Percentiles rank a stretch among this genome's conserved stretches.
These are phyloP conservation scores for Lyophyllum semitale DNA, from an alignment of 768 basidiomycete species.

Conservation along the genomic window DNA sequence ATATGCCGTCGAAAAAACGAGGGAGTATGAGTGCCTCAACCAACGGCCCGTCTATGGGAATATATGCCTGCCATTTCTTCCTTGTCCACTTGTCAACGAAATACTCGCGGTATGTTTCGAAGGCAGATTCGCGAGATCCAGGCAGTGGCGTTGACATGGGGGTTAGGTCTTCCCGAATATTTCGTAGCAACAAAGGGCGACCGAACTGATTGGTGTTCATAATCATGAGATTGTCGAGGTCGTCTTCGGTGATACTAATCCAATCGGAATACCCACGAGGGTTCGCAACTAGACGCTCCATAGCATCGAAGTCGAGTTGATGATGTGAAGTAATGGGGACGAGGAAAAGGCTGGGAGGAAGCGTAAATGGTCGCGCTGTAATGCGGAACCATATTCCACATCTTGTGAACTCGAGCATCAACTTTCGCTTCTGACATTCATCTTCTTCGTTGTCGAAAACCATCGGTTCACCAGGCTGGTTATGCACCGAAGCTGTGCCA, in stretches of 20 bases:
- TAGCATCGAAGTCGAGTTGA: slow-evolving; percentile 59
- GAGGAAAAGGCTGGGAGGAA: slow-evolving; percentile 60
- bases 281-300: slow-evolving; percentile 48
- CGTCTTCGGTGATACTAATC: slow-evolving; percentile 48
- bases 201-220: slow-evolving; percentile 58
- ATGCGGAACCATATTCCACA: slow-evolving; percentile 63
- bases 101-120: slow-evolving; percentile 59
- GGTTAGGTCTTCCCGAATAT: slow-evolving; percentile 65
- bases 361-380: slow-evolving; percentile 55
- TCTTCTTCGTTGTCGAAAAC: slow-evolving; percentile 41
- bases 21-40: slow-evolving; percentile 53
- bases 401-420: slow-evolving; percentile 69
- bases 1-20: slow-evolving; percentile 42
- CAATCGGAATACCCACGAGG: slow-evolving; percentile 59
- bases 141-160: slow-evolving; percentile 58
- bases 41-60: slow-evolving; percentile 62
- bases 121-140: slow-evolving; percentile 50
- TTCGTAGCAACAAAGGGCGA: slow-evolving; percentile 54
- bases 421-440: slow-evolving; percentile 44
- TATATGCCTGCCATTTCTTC: slow-evolving; percentile 39
- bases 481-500: slow-evolving; percentile 33
- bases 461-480: slow-evolving; percentile 34
- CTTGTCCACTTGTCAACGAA: slow-evolving; percentile 57
- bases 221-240: slow-evolving; percentile 54
- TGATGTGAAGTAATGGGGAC: slow-evolving; percentile 57